A percentile compares a stretch with the other conserved stretches of the same genome.
Evolutionary conservation across 805 yeast genomes (phyloP).

Genomic region (Zygoascus flipseniorum): DNA sequence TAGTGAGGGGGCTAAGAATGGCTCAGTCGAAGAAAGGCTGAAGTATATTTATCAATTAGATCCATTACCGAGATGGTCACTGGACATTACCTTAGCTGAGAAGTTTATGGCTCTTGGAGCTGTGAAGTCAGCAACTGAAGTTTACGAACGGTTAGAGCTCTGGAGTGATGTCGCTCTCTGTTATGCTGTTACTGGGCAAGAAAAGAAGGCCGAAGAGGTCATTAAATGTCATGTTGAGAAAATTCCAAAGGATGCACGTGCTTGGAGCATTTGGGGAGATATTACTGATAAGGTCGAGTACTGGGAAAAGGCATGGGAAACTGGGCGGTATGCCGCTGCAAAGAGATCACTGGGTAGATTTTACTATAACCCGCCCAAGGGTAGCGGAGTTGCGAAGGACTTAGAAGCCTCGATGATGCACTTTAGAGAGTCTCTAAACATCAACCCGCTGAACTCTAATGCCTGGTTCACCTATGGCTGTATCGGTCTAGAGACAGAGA

Average conservation of each 20-base stretch:
- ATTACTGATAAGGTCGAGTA: slow-evolving; percentile 56
- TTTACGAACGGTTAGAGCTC: slow-evolving; percentile 71
- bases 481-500: slow-evolving; percentile 64
- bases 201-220: slow-evolving; percentile 52
- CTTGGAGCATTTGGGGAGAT: slow-evolving; percentile 79
- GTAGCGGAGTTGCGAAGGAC: slow-evolving; percentile 44
- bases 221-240: slow-evolving; percentile 44
- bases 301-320: slow-evolving; percentile 85
- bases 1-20: slow-evolving; percentile 8
- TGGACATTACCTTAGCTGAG: slow-evolving; percentile 79
- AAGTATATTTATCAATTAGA: slow-evolving; percentile 68
- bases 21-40: slow-evolving; percentile 44
- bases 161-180: slow-evolving; percentile 83
- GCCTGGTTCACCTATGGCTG: slow-evolving; percentile 94
- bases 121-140: slow-evolving; percentile 77
- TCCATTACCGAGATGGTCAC: slow-evolving; percentile 72
- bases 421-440: slow-evolving; percentile 63
- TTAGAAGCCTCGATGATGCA: slow-evolving; percentile 50
- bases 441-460: slow-evolving; percentile 65
- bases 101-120: slow-evolving; percentile 80
- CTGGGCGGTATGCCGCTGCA: slow-evolving; percentile 76
- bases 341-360: slow-evolving; percentile 73
- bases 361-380: slow-evolving; percentile 56
- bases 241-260: slow-evolving; percentile 72
- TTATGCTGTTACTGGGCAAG: slow-evolving; percentile 77